Base-by-base conservation (phyloP, 2,329 filamentous ascomycete genomes). In the Zarea fungicola region DNA sequence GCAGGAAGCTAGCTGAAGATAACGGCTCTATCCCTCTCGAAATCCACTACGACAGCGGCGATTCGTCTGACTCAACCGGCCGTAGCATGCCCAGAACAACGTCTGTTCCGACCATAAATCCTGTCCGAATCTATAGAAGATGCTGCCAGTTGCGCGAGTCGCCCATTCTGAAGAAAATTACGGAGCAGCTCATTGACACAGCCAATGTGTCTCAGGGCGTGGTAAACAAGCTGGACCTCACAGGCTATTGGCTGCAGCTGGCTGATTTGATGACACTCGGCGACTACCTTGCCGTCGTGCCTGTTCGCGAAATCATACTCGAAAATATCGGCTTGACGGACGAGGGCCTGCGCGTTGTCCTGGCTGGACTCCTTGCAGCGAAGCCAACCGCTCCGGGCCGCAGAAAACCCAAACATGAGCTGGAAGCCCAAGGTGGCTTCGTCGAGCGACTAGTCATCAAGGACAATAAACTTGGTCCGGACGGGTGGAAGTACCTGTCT, bases 121-220 rank as follows among this genome's bases (percentile, higher is more conserved):
- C 93, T 2, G 81, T 91, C 13, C 80, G 92, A 50, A 95, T 99
- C 60, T 99, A 99, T 66, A 81, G 92, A 56, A 79, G 93, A 61
- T 97, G 93, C 64, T 97, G 93, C 63, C 92, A 97, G 62, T 72
- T 99, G 25, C 81, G 93, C 50, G 93, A 97, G 68, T 95, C 90
- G 0, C 89, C 90, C 0, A 91, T 96, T 45, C 72, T 97, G 18
- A 95, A 95, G 65, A 89, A 88, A 60, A 86, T 99, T 40, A 92
- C 89, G 0, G 89, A 95, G 60, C 90, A 96, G 65, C 84, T 99
- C 5, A 81, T 80, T 31, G 81, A 84, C 31, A 77, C 84, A 1
- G 76, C 79, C n/a, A 86, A 85, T 42, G 80, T 76, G 25, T 75
- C 83, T 9, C 66, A 83, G 36, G 90, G 91, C n/a, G 78, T 89